These are phyloP conservation scores for Stemphylium beticola DNA, from an alignment of 2,329 filamentous ascomycete species.

Conservation along the genomic window DNA sequence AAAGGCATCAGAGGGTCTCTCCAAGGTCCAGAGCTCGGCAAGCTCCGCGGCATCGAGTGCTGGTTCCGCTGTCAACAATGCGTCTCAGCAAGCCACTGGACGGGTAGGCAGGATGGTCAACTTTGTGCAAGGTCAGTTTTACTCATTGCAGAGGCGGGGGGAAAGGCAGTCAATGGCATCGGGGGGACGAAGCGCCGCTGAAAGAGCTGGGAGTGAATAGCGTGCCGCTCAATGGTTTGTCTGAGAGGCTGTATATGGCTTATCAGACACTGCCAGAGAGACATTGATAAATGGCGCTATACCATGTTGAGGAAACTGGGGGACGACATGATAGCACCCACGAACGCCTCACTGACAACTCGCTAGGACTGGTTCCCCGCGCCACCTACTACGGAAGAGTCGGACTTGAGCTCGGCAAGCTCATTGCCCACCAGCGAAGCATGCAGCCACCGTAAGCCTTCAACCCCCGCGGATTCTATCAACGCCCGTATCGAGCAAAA, in stretches of 20 bases:
- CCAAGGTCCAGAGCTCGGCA: slow-evolving; percentile 79
- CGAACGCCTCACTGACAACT: slow-evolving; percentile 20
- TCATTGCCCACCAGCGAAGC: slow-evolving; percentile 85
- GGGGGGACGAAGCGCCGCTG: neutral
- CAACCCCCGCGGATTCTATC: neutral
- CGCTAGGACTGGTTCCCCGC: slow-evolving; percentile 78
- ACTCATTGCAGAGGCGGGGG: slow-evolving; percentile 6
- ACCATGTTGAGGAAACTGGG: neutral
- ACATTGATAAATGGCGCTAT: neutral
- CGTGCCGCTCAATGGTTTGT: slow-evolving; percentile 24
- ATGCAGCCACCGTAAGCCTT: slow-evolving; percentile 90
- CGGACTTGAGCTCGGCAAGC: slow-evolving; percentile 82
- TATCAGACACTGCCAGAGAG: slow-evolving; percentile 9
- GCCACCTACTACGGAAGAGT: slow-evolving; percentile 93
- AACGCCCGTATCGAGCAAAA: slow-evolving; percentile 1
- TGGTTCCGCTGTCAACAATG: slow-evolving; percentile 59
- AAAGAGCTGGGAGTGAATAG: neutral
- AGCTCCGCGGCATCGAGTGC: slow-evolving; percentile 77
- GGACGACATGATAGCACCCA: neutral
- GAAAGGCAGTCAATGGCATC: slow-evolving; percentile 9
- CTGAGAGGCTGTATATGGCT: slow-evolving; percentile 17
- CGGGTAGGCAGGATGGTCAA: slow-evolving; percentile 72
- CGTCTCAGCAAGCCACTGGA: slow-evolving; percentile 59
- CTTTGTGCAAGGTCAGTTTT: slow-evolving; percentile 82
- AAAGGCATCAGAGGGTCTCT: slow-evolving; percentile 84